Percentiles rank a stretch among this genome's conserved stretches.
Evolutionary conservation across 352 stramenopile genomes (phyloP).

Genomic region (Phytophthora litchii): DNA sequence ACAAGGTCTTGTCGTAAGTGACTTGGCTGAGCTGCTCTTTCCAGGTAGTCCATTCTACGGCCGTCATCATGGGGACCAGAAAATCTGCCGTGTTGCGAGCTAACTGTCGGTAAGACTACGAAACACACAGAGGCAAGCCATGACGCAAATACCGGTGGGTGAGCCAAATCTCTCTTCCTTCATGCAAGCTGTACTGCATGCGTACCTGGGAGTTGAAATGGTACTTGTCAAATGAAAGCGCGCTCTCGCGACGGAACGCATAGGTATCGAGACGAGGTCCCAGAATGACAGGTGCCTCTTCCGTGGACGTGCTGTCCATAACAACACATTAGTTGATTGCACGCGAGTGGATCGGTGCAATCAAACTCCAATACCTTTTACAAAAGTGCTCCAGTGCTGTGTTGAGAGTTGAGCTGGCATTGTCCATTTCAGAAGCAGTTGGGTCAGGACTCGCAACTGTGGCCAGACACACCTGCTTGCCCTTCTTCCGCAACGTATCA

Average conservation of each 20-base stretch:
- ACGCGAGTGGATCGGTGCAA: background rate
- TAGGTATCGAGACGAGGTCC: slow-evolving; percentile 78
- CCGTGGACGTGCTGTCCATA: slow-evolving; percentile 57
- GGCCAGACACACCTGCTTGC: slow-evolving; percentile 78
- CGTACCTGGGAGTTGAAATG: slow-evolving; percentile 85
- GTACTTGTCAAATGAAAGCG: slow-evolving; percentile 72
- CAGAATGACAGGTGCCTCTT: slow-evolving; percentile 71
- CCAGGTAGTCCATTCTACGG: slow-evolving; percentile 84
- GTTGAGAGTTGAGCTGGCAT: slow-evolving; percentile 53
- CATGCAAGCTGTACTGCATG: background rate
- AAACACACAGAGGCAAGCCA: slow-evolving; percentile 14
- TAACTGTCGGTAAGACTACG: slow-evolving; percentile 77
- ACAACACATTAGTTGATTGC: slow-evolving; percentile 18
- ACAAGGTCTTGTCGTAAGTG: slow-evolving; percentile 80
- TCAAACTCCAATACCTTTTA: slow-evolving; percentile 50
- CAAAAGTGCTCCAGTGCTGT: slow-evolving; percentile 75
- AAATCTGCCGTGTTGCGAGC: slow-evolving; percentile 79
- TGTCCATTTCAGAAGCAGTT: slow-evolving; percentile 40
- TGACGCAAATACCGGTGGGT: slow-evolving; percentile 7
- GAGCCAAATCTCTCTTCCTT: background rate
- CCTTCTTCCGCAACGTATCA: slow-evolving; percentile 83
- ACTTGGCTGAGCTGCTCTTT: slow-evolving; percentile 79
- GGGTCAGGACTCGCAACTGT: slow-evolving; percentile 58
- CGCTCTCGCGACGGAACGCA: slow-evolving; percentile 63
- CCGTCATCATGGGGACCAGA: slow-evolving; percentile 82